These are phyloP conservation scores for Pythium sukuiense DNA, from an alignment of 352 stramenopile species.

Conservation along the genomic window DNA sequence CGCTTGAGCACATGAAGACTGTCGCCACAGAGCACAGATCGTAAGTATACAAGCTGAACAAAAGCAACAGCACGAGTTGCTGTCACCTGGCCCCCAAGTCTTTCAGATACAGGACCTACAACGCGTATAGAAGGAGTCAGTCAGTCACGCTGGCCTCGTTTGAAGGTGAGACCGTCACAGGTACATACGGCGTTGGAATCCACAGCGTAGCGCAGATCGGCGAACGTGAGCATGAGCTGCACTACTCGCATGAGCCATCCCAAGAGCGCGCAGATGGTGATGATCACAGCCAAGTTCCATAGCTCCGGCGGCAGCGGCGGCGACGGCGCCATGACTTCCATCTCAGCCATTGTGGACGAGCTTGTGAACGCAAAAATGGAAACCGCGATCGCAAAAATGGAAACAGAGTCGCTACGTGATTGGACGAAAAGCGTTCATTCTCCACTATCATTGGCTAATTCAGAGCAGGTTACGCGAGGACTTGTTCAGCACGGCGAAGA, in stretches of 20 bases:
- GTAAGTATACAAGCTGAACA: background rate
- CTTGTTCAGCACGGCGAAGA: constrained; percentile 31
- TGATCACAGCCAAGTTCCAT: constrained; percentile 58
- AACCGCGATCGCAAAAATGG: constrained; percentile 20
- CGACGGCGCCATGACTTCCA: background rate
- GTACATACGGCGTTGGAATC: constrained; percentile 42
- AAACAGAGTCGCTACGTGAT: constrained; percentile 13
- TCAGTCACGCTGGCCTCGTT: constrained; percentile 8
- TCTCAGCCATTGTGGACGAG: background rate
- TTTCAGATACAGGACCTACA: constrained; percentile 28
- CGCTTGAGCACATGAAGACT: constrained; percentile 52
- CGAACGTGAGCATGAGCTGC: constrained; percentile 34
- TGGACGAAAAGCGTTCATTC: constrained; percentile 24
- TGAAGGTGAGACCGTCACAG: background rate
- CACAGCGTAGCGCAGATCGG: constrained; percentile 44
- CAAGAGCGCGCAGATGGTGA: constrained; percentile 42
- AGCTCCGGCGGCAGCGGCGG: constrained; percentile 44
- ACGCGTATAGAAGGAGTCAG: background rate
- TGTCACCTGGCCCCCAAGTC: constrained; percentile 31
- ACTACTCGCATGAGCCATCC: constrained; percentile 47
- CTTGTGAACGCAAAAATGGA: constrained; percentile 11
- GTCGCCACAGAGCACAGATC: background rate
- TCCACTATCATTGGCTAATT: constrained; percentile 18
- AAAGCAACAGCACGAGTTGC: background rate
- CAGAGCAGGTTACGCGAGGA: constrained; percentile 28